Base-by-base conservation (phyloP, 768 basidiomycete species). In the Agrocybe pediades region DNA sequence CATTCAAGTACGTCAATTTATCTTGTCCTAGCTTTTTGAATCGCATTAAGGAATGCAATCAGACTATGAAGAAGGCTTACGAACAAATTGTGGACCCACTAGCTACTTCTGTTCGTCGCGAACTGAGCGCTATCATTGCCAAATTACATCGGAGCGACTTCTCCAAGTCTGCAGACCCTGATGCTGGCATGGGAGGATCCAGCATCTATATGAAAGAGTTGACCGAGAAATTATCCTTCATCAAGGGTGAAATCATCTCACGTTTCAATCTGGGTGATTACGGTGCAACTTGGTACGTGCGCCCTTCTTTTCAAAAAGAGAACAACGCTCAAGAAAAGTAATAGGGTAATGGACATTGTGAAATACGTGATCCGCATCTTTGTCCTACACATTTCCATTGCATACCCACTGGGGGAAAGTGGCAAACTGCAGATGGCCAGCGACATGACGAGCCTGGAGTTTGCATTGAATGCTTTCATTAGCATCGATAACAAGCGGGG, bases 371-470 rank as follows among this genome's bases (percentile, higher is more conserved):
- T 98, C 43, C 82, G 83, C 58, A 89, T 85, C 2, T 99, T 98
- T 69, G 85, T 99, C 9, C 70, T 98, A 30, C 95, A 99, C 63
- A 87, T 90, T n/a, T 96, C 93, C 21, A 93, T 98, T 52, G 91
- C 88, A 8, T 85, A 86, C 61, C 95, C 95, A 0, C 78, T 98
- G 4, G 89, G 94, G 5, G 97, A 99, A 74, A 82, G 83, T 53
- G 95, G 95, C 13, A 98, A 97, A 67, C 81, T 99, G 21, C 95
- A 96, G 71, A 77, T 98, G 58, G 92, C 94, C 53, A 90, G 86
- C 43, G 96, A 99, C 68, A 96, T 98, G 94, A 90, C 95, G 0
- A 91, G 94, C 67, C 79, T 98, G 55, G 97, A 99, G 73, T 97
- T 98, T 67, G 86, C 91, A 0, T 68, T 99, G 50, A 89, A 86